These are phyloP conservation scores for Solanum lignicaule DNA, from an alignment of 257 asterid species.

Conservation along the genomic window DNA sequence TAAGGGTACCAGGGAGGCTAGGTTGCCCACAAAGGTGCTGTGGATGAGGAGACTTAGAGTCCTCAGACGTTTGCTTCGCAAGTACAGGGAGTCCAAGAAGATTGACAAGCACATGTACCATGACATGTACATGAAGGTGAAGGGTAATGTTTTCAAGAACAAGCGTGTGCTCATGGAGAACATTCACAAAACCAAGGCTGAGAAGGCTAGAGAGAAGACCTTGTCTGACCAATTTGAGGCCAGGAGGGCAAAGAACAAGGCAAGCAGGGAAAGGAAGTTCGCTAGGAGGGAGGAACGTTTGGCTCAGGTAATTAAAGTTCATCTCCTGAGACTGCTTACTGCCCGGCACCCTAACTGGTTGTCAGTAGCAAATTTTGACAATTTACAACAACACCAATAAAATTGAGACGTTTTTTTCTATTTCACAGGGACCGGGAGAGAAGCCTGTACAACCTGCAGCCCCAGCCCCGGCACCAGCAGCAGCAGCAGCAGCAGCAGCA, in stretches of 20 bases:
- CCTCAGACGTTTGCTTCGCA: slow-evolving; percentile 82
- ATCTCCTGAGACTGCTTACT: not conserved
- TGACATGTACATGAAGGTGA: slow-evolving; percentile 97
- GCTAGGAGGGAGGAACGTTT: slow-evolving; percentile 89
- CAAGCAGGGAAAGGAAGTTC: slow-evolving; percentile 81
- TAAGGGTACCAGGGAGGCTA: slow-evolving; percentile 96
- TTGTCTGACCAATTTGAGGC: slow-evolving; percentile 94
- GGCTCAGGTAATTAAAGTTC: slow-evolving; percentile 48
- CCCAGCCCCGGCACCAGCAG: slow-evolving; percentile 12
- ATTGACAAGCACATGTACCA: slow-evolving; percentile 97
- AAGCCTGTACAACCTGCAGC: slow-evolving; percentile 30
- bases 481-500: slow-evolving; percentile 10
- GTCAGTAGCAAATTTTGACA: not conserved
- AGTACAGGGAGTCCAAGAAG: slow-evolving; percentile 86
- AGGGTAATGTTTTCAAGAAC: slow-evolving; percentile 96
- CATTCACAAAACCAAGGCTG: slow-evolving; percentile 96
- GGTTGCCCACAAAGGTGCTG: slow-evolving; percentile 82
- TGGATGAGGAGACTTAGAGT: slow-evolving; percentile 99
- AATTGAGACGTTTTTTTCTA: not conserved
- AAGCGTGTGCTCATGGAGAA: slow-evolving; percentile 95
- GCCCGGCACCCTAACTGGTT: not conserved
- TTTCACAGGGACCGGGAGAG: slow-evolving; percentile 61
- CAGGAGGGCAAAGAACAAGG: slow-evolving; percentile 93
- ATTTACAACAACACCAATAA: not conserved
- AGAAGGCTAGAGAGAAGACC: slow-evolving; percentile 92